Conservation (phyloP, 23 red algal genomes). For the Agarophyton chilense region DNA sequence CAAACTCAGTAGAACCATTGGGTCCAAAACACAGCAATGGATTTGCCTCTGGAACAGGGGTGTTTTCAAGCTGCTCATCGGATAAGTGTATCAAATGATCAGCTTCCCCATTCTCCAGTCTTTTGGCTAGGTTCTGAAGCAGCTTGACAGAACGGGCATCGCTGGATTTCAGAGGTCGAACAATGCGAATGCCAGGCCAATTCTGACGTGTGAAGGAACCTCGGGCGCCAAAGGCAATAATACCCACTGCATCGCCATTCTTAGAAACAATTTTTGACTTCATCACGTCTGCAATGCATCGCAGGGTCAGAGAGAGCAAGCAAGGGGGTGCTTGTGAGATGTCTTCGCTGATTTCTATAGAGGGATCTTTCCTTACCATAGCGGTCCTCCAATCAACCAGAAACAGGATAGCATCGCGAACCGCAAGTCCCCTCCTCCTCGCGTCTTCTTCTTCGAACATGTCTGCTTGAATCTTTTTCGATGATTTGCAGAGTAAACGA, state of each 20-base stretch:
- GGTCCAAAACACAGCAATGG: constrained; percentile 43
- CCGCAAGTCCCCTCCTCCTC: constrained; percentile 22
- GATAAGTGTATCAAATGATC: constrained; percentile 22
- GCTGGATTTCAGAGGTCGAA: constrained; percentile 20
- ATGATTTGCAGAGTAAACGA: too few species aligned
- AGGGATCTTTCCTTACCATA: constrained; percentile 33
- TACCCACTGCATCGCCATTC: constrained; percentile 21
- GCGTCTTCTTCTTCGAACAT: not conserved
- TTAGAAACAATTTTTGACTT: constrained; percentile 39
- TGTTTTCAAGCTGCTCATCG: not conserved
- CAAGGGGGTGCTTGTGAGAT: constrained; percentile 23
- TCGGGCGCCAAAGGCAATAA: constrained; percentile 62
- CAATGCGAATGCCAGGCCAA: constrained; percentile 60
- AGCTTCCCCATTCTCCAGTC: constrained; percentile 48
- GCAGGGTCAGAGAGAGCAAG: constrained; percentile 49
- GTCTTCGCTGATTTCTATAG: constrained; percentile 19
- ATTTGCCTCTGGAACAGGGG: constrained; percentile 1
- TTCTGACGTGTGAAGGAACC: constrained; percentile 6
- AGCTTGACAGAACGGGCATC: constrained; percentile 18
- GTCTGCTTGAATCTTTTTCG: too few species aligned
- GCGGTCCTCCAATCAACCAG: constrained; percentile 48
- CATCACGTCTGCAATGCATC: constrained; percentile 53
- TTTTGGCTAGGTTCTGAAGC: constrained; percentile 46
- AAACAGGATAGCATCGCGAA: constrained; percentile 64
- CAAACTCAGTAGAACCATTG: constrained; percentile 42